Evolutionary conservation across 2,329 filamentous ascomycete species (phyloP).

Genomic region (Annulohypoxylon truncatum): DNA sequence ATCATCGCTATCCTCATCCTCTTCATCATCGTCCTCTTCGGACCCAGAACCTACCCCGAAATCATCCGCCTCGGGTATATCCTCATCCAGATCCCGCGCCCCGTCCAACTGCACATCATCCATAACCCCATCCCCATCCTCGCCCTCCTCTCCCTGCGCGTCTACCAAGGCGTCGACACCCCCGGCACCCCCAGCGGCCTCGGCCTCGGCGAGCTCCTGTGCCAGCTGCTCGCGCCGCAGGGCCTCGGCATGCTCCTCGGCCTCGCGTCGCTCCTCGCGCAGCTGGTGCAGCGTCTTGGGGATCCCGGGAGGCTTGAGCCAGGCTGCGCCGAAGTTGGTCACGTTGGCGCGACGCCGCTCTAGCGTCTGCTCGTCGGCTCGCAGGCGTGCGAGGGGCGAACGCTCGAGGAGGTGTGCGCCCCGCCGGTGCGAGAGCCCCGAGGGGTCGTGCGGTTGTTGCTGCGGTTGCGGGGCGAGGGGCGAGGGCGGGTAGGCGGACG

Average conservation of each 20-base stretch:
- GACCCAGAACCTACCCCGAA: slow-evolving; percentile 62
- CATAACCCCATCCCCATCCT: slow-evolving; percentile 62
- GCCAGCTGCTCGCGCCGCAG: slow-evolving; percentile 76
- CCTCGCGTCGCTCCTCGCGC: slow-evolving; percentile 88
- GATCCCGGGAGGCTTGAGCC: slow-evolving; percentile 91
- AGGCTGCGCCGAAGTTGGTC: slow-evolving; percentile 85
- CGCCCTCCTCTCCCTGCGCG: slow-evolving; percentile 52
- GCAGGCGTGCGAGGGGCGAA: slow-evolving; percentile 75
- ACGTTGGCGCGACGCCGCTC: slow-evolving; percentile 83
- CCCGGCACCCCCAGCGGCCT: slow-evolving; percentile 55
- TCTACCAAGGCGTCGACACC: slow-evolving; percentile 49
- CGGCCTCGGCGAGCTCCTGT: slow-evolving; percentile 79
- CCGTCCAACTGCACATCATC: slow-evolving; percentile 68
- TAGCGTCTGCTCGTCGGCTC: slow-evolving; percentile 80
- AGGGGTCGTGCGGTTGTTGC: slow-evolving; percentile 42
- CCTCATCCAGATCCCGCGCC: slow-evolving; percentile 74
- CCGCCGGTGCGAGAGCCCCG: slow-evolving; percentile 49
- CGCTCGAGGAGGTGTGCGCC: slow-evolving; percentile 62
- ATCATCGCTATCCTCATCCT: slow-evolving; percentile 51
- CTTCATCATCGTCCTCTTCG: slow-evolving; percentile 55
- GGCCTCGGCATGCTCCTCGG: slow-evolving; percentile 84
- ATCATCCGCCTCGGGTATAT: slow-evolving; percentile 75
- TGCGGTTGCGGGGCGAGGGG: slow-evolving; percentile 33
- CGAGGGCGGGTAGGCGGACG: slow-evolving; percentile 41
- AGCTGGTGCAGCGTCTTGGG: slow-evolving; percentile 90